Evolutionary conservation across 768 basidiomycete genomes (phyloP), one percentile per base, ranked within the genome.

Genomic region (Trametes coccinea): DNA sequence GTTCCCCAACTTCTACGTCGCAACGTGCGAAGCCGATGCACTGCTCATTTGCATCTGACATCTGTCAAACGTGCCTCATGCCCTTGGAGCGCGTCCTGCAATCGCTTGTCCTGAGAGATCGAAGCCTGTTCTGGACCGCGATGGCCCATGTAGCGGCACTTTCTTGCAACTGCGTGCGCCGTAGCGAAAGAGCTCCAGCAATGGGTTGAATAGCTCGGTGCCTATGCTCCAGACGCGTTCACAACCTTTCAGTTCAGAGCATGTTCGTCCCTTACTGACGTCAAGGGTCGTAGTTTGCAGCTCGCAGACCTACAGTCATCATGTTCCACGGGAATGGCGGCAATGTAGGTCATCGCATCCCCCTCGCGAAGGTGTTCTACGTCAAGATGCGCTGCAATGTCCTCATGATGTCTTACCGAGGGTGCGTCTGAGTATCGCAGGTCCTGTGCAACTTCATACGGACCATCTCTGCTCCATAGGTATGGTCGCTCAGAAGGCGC

Each of bases 281-380:
- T 53, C 56, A 31, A 33, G 55, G 46, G 44, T 40, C 49, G 14
- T 50, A 81, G 81, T 80, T 79, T 62, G 77, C 79, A 14, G 70
- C 77, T 0, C 73, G 71, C 46, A 80, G 94, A 14, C 96, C 96
- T 1, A 97, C 94, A 0, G 80, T 98, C 2, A 73, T 98, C 52
- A 92, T 98, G 86, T 93, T 97, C 58, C 95, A 98, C 67, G 96
- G 96, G 6, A 92, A 92, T 67, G 90, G 86, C 0, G 91, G 91
- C 13, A 93, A 93, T 66, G 79, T 86, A 41, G 95, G 96, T 0
- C 96, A 98, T 70, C 84, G 96, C 29, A 83, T 98, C 70, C 96
- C 95, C 2, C 78, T 97, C 30, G 95, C 91, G 0, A 82, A 83
- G 52, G 82, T 93, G 37, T 96, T 98, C 71, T 92, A 83, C 70